A percentile compares a stretch with the other conserved stretches of the same genome.
These are phyloP conservation scores for Diospyros lotus DNA, from an alignment of 148 eudicot genomes.

Conservation along the genomic window DNA sequence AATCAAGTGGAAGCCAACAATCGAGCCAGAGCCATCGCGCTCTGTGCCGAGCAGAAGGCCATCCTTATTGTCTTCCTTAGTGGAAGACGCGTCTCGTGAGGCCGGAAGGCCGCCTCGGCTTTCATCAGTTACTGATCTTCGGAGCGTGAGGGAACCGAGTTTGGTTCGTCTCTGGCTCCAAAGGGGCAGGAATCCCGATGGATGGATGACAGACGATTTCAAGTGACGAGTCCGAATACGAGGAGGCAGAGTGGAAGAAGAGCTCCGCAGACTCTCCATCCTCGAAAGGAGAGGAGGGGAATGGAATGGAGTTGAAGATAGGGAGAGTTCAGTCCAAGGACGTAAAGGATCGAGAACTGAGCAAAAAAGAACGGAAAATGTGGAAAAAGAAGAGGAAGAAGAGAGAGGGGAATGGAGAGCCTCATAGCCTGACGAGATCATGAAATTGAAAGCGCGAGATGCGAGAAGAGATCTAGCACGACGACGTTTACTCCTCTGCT, in stretches of 20 bases:
- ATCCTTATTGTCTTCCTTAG: conserved; percentile 23
- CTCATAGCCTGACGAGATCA: too few species aligned
- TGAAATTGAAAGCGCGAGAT: too few species aligned
- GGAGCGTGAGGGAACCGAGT: conserved; percentile 18
- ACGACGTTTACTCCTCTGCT: too few species aligned
- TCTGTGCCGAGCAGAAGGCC: conserved; percentile 49
- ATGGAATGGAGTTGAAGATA: too few species aligned
- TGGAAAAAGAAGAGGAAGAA: too few species aligned
- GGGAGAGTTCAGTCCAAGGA: too few species aligned
- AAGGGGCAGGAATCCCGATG: background rate
- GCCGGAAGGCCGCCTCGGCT: conserved; percentile 17
- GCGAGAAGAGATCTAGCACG: too few species aligned
- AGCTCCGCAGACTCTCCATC: conserved; percentile 1
- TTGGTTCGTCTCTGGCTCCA: conserved; percentile 17
- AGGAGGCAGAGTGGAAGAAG: conserved; percentile 13
- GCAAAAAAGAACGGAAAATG: too few species aligned
- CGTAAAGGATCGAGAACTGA: too few species aligned
- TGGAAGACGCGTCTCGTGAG: conserved; percentile 33
- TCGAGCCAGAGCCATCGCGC: conserved; percentile 55
- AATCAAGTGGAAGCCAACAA: conserved; percentile 58
- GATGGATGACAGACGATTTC: too few species aligned
- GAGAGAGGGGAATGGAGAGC: too few species aligned
- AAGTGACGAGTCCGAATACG: too few species aligned
- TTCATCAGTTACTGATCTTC: conserved; percentile 19
- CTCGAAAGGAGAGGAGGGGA: background rate